Conservation (phyloP, 2,329 filamentous ascomycete genomes). For the Pestalotiopsis sp. region DNA sequence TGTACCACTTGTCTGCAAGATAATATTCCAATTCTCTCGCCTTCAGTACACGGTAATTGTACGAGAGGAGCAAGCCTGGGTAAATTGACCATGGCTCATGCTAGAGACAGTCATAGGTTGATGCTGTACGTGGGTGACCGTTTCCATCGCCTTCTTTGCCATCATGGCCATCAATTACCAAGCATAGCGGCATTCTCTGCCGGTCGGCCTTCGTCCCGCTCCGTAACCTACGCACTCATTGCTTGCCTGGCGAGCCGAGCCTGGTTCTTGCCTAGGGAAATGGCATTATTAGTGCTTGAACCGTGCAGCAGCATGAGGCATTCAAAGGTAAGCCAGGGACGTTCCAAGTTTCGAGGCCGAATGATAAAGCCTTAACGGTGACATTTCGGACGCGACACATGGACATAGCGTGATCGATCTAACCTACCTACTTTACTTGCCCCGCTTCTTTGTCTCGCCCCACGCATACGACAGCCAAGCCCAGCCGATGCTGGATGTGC, state of each 20-base stretch:
- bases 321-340: not conserved
- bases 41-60: no score
- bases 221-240: no score
- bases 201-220: no score
- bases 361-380: not conserved
- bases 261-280: no score
- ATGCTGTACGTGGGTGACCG: not conserved
- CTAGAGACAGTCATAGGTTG: not conserved
- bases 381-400: not conserved
- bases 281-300: not conserved
- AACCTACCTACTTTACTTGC: not conserved
- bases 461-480: not conserved
- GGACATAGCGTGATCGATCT: not conserved
- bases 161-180: conserved; percentile 3
- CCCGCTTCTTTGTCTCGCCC: conserved; percentile 1
- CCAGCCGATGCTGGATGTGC: not conserved
- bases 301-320: not conserved
- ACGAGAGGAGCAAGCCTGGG: not conserved
- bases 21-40: no score
- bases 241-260: no score
- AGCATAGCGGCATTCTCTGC: not conserved
- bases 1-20: no score
- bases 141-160: conserved; percentile 9
- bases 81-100: not conserved
- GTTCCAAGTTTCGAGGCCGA: not conserved